These are phyloP conservation scores for Aspergillus luchuensis DNA, from an alignment of 2,329 filamentous ascomycete species.

Conservation along the genomic window DNA sequence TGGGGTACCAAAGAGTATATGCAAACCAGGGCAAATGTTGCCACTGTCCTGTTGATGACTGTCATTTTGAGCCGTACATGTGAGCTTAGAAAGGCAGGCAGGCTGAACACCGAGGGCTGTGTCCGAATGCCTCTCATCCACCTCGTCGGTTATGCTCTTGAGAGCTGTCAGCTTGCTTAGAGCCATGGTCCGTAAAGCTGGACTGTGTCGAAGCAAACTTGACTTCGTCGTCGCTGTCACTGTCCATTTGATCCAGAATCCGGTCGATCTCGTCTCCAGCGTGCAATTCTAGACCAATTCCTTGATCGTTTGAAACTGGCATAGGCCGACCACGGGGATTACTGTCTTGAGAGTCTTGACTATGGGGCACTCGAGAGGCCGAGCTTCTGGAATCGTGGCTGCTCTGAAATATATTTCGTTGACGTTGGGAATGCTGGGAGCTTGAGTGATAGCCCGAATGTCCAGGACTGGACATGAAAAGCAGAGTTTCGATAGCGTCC, in stretches of 20 bases:
- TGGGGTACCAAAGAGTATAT: no score
- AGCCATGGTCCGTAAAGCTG: background rate
- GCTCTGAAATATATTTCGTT: slow-evolving; percentile 22
- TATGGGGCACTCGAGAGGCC: slow-evolving; percentile 12
- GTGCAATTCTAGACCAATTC: slow-evolving; percentile 32
- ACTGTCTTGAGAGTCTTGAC: slow-evolving; percentile 23
- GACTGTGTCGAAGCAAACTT: slow-evolving; percentile 7
- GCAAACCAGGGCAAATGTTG: no score
- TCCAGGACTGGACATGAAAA: slow-evolving; percentile 55
- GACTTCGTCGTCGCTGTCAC: slow-evolving; percentile 39
- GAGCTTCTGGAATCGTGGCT: slow-evolving; percentile 30
- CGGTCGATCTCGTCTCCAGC: slow-evolving; percentile 45
- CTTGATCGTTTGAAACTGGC: slow-evolving; percentile 8
- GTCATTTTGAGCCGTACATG: no score
- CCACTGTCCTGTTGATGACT: no score
- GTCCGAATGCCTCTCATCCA: no score
- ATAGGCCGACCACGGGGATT: slow-evolving; percentile 8
- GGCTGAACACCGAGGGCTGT: no score
- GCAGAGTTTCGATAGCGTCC: slow-evolving; percentile 53
- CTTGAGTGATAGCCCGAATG: slow-evolving; percentile 48
- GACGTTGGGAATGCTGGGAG: slow-evolving; percentile 36
- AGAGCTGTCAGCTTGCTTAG: background rate
- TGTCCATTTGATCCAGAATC: slow-evolving; percentile 45
- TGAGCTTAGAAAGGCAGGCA: no score
- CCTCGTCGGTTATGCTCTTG: background rate